phyloP scores from a whole-genome alignment of 768 basidiomycete species.

The Tylopilus rubrobrunneus region DNA sequence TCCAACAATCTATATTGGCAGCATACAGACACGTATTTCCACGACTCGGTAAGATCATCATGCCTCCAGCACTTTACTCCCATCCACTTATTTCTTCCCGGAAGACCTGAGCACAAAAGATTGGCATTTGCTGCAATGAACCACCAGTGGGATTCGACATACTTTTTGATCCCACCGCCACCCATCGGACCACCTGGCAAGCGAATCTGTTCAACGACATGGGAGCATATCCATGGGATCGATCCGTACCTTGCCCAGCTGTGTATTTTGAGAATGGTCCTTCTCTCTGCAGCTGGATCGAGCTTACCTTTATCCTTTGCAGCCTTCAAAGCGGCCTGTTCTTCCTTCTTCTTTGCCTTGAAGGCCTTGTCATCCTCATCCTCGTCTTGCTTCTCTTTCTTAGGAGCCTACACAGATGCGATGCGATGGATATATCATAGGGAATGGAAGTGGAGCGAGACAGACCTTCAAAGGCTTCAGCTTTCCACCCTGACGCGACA shows the following conservation, averaged over 20 bases:
- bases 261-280: not conserved
- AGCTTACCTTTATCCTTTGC: slow-evolving; percentile 67
- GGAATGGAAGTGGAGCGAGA: not conserved
- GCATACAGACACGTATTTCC: slow-evolving; percentile 2
- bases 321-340: slow-evolving; percentile 67
- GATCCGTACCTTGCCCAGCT: slow-evolving; percentile 29
- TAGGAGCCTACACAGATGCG: slow-evolving; percentile 56
- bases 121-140: slow-evolving; percentile 5
- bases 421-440: not conserved
- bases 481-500: slow-evolving; percentile 75
- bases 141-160: slow-evolving; percentile 28
- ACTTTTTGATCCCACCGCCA: slow-evolving; percentile 86
- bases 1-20: not conserved
- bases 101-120: slow-evolving; percentile 48
- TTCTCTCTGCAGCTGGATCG: not conserved
- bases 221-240: slow-evolving; percentile 2
- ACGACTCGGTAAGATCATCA: slow-evolving; percentile 1
- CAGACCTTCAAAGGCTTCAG: slow-evolving; percentile 77
- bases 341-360: slow-evolving; percentile 75
- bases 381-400: slow-evolving; percentile 75
- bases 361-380: slow-evolving; percentile 68
- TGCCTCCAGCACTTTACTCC: not conserved
- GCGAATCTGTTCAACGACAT: not conserved
- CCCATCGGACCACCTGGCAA: slow-evolving; percentile 50
- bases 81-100: slow-evolving; percentile 56